Percentiles rank a stretch among this genome's conserved stretches.
phyloP scores from a whole-genome alignment of 148 eudicot species.

The Nyssa sinensis region DNA sequence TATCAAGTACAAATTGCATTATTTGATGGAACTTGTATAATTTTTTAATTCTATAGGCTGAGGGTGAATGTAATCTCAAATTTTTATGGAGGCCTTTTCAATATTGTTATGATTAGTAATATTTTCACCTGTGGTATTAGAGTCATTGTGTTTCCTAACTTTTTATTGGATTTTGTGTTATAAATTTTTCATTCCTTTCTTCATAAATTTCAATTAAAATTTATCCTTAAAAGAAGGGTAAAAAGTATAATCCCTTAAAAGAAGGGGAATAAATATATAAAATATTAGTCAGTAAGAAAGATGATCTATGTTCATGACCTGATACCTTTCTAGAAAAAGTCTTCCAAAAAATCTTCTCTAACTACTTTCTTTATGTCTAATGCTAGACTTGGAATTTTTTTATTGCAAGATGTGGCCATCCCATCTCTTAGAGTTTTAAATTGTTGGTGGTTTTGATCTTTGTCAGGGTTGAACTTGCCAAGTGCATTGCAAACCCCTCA shows the following conservation, averaged over 20 bases:
- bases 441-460: slow-evolving; percentile 17
- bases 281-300: not conserved
- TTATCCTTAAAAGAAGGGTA: not conserved
- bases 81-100: too few species aligned
- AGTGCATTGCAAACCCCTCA: slow-evolving; percentile 93
- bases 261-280: not conserved
- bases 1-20: too few species aligned
- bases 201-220: not conserved
- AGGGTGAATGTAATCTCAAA: too few species aligned
- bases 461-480: slow-evolving; percentile 84
- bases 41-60: too few species aligned
- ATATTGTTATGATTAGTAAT: too few species aligned
- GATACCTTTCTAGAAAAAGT: not conserved
- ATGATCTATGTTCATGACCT: not conserved
- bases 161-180: not conserved
- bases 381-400: not conserved
- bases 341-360: not conserved
- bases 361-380: not conserved
- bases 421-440: slow-evolving; percentile 9
- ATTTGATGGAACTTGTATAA: too few species aligned
- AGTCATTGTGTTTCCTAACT: not conserved
- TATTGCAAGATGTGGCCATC: not conserved
- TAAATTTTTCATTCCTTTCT: not conserved
- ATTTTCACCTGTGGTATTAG: too few species aligned
- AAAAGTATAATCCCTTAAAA: not conserved